Conservation (phyloP, 495 filamentous ascomycete species). For the Penicillium desertorum region DNA sequence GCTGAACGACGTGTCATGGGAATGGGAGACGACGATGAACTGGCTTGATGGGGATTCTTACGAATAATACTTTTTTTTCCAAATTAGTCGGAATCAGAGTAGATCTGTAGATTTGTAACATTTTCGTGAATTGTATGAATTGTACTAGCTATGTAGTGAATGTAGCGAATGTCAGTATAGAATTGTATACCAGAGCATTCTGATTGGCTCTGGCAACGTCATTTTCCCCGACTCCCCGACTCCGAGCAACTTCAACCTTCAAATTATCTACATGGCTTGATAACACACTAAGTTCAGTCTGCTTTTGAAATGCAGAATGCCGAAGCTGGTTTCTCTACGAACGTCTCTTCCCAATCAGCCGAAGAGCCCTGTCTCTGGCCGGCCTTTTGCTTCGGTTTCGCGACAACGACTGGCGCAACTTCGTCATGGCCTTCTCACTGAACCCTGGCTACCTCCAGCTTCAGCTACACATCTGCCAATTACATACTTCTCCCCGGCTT, state of each 20-base stretch:
- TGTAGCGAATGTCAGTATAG: background rate
- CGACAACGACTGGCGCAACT: slow-evolving; percentile 31
- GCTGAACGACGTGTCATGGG: slow-evolving; percentile 63
- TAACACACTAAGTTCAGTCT: background rate
- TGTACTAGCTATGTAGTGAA: too few relatives aligned
- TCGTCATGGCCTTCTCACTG: slow-evolving; percentile 34
- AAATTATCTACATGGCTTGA: slow-evolving; percentile 20
- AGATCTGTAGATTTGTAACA: background rate
- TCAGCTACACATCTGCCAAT: slow-evolving; percentile 20
- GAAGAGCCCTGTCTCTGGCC: slow-evolving; percentile 12
- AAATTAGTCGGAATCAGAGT: background rate
- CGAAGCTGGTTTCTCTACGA: slow-evolving; percentile 31
- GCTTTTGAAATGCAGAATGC: slow-evolving; percentile 31
- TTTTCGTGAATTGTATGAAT: background rate
- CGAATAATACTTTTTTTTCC: background rate
- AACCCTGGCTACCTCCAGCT: slow-evolving; percentile 28
- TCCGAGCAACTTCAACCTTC: slow-evolving; percentile 2
- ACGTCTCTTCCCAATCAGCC: slow-evolving; percentile 13
- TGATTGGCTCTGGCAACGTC: slow-evolving; percentile 24
- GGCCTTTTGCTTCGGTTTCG: slow-evolving; percentile 32
- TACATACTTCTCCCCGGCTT: slow-evolving; percentile 29
- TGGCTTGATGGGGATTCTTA: slow-evolving; percentile 29
- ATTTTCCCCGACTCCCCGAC: slow-evolving; percentile 14
- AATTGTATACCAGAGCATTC: slow-evolving; percentile 21
- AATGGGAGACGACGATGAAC: slow-evolving; percentile 54